Conservation (phyloP, 345 rosid species). For the Trapa incisa region DNA sequence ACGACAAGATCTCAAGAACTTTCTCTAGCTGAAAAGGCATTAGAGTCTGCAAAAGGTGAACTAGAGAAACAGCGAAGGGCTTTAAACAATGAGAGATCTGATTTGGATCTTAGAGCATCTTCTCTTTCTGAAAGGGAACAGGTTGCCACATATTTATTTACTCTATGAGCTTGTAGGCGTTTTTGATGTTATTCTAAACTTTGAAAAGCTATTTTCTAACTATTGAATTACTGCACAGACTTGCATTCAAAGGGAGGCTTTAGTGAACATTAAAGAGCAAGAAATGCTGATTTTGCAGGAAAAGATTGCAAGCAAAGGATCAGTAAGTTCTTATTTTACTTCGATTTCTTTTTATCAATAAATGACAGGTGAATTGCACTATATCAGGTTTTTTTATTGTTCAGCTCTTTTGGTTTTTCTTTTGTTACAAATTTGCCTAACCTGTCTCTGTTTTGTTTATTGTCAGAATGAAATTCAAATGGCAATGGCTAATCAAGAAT, state of each 20-base stretch:
- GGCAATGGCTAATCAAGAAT: constrained; percentile 48
- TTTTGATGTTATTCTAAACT: constrained; percentile 3
- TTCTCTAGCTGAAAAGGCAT: constrained; percentile 38
- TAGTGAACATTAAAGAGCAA: constrained; percentile 52
- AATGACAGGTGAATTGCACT: not conserved
- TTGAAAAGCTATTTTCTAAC: not conserved
- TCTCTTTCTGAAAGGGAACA: constrained; percentile 55
- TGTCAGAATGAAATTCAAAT: constrained; percentile 56
- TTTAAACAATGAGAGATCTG: constrained; percentile 43
- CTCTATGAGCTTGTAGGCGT: not conserved
- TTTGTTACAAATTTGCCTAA: not conserved
- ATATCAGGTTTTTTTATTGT: not conserved
- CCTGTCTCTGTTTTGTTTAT: not conserved
- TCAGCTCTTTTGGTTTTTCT: not conserved
- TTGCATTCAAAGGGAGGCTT: constrained; percentile 43
- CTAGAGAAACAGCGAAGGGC: constrained; percentile 43
- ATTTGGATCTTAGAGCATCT: constrained; percentile 36
- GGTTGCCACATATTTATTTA: constrained; percentile 25
- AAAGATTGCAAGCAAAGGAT: constrained; percentile 58
- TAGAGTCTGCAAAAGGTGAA: constrained; percentile 40
- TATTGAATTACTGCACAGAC: constrained; percentile 29
- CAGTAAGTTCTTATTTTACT: constrained; percentile 39
- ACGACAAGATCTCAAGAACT: constrained; percentile 58
- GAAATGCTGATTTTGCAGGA: constrained; percentile 59
- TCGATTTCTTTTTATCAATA: not conserved